Base-by-base conservation (phyloP, 371 early-diverging fungal genomes). In the Mucor piriformis region DNA sequence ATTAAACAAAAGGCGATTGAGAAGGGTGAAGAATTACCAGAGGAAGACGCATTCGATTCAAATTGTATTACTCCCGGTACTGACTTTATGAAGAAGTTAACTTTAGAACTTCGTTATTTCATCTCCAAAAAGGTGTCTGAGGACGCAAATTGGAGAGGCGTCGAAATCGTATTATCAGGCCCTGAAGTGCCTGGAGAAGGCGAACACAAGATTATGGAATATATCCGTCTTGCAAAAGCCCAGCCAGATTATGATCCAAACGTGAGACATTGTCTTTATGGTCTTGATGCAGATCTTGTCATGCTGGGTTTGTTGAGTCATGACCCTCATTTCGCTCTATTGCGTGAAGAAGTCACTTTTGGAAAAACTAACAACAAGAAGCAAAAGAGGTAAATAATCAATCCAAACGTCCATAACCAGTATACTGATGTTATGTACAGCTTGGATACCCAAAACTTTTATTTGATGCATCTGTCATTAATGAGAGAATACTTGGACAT, bases 1-100 rank as follows among this genome's bases (percentile, higher is more conserved):
- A 68, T 81, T 4, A 77, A 75, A 42, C 69, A 70, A 48, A 81
- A 74, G 61, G 94, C 88, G 18, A 54, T 83, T 16, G 69, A 54
- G 21, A 85, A 78, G 43, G 92, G 92, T 2, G 89, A 89, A 60
- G 83, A 83, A 25, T 64, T 91, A 6, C 92, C 93, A 12, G 74
- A 83, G 32, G 88, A 90, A 44, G 83, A 87, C 27, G 83, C 88
- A 0, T 99, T 98, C 83, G 99, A 99, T 74, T 87, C 91, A 57
- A 99, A 99, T 79, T 92, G 95, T 73, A 99, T 99, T 68, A 99
- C 99, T 0, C 99, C 99, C 35, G 99, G 99, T 78, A 99, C 99
- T 3, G 92, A 88, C 54, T 99, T 99, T 74, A 99, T 99, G 99
- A 85, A 86, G 62, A 83, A 88, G 59, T 73, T 99, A 57, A 93